phyloP scores from a whole-genome alignment of 148 eudicot species.

The Pouteria glomerata region DNA sequence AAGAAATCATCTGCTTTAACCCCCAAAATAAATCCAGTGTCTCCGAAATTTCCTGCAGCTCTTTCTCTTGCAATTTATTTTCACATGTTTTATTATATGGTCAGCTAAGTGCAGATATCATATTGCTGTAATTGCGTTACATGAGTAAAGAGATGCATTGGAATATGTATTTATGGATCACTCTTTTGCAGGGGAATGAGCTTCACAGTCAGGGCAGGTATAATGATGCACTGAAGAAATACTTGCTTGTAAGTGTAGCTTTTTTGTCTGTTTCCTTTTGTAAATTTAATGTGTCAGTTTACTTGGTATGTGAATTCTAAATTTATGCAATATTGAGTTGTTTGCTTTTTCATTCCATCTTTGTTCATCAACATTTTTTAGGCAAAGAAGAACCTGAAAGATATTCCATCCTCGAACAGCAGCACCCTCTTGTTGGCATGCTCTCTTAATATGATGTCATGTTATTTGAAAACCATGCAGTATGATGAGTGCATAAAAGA shows the following conservation, averaged over 20 bases:
- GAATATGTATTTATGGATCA: constrained; percentile 8
- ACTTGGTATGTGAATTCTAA: not conserved
- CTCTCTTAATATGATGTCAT: constrained; percentile 96
- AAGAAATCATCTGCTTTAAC: too few species aligned
- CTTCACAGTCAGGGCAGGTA: constrained; percentile 82
- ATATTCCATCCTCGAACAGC: constrained; percentile 53
- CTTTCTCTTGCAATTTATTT: too few species aligned
- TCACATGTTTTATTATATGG: too few species aligned
- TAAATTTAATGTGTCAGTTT: not conserved
- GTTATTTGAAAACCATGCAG: constrained; percentile 79
- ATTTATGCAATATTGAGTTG: not conserved
- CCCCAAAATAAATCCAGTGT: too few species aligned
- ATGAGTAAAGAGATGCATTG: not conserved
- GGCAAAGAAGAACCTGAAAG: constrained; percentile 85
- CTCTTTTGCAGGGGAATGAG: constrained; percentile 69
- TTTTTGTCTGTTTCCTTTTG: constrained; percentile 5
- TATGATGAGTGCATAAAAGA: constrained; percentile 73
- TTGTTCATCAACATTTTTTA: constrained; percentile 17
- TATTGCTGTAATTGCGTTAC: too few species aligned
- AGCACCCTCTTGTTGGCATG: constrained; percentile 59
- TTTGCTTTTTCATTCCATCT: constrained; percentile 8
- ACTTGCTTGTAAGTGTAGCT: constrained; percentile 62
- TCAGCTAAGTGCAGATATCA: too few species aligned
- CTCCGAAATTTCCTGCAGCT: too few species aligned
- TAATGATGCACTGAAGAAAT: constrained; percentile 70